These are phyloP conservation scores for Naganishia antarctica DNA, from an alignment of 768 basidiomycete species.

Conservation along the genomic window DNA sequence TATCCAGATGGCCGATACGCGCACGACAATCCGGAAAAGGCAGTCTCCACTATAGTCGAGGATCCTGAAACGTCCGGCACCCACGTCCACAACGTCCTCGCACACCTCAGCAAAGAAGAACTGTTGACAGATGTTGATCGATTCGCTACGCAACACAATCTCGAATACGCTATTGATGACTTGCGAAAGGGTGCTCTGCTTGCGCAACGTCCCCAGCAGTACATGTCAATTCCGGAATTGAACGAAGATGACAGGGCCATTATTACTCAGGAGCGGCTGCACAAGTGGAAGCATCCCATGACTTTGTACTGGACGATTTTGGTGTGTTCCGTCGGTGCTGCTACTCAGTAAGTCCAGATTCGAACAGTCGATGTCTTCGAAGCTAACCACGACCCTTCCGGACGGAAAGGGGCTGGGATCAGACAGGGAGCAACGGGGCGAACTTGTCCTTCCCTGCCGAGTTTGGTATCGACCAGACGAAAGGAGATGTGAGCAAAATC, in stretches of 20 bases:
- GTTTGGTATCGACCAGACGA: slow-evolving; percentile 33
- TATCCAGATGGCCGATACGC: not conserved
- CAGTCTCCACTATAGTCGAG: not conserved
- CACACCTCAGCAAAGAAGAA: slow-evolving; percentile 15
- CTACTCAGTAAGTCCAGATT: slow-evolving; percentile 34
- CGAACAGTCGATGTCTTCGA: too few species aligned
- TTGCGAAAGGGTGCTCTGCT: slow-evolving; percentile 39
- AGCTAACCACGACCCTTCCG: too few species aligned
- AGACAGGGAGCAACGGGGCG: slow-evolving; percentile 42
- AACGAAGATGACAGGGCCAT: slow-evolving; percentile 40
- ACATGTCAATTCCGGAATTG: slow-evolving; percentile 34
- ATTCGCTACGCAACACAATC: slow-evolving; percentile 34
- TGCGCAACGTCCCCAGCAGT: slow-evolving; percentile 39
- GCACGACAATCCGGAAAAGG: not conserved
- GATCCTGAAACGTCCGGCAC: not conserved
- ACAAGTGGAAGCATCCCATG: slow-evolving; percentile 45
- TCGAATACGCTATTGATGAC: slow-evolving; percentile 31
- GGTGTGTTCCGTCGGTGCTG: slow-evolving; percentile 37
- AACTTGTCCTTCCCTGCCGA: slow-evolving; percentile 47
- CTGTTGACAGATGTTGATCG: slow-evolving; percentile 33
- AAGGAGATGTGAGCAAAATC: slow-evolving; percentile 5
- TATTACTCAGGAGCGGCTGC: slow-evolving; percentile 39
- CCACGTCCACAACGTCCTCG: slow-evolving; percentile 19
- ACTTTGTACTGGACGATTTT: slow-evolving; percentile 40
- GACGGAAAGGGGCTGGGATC: too few species aligned